Evolutionary conservation across 495 filamentous ascomycete species (phyloP), one percentile per base, ranked within the genome.

Genomic region (Parathielavia appendiculata): DNA sequence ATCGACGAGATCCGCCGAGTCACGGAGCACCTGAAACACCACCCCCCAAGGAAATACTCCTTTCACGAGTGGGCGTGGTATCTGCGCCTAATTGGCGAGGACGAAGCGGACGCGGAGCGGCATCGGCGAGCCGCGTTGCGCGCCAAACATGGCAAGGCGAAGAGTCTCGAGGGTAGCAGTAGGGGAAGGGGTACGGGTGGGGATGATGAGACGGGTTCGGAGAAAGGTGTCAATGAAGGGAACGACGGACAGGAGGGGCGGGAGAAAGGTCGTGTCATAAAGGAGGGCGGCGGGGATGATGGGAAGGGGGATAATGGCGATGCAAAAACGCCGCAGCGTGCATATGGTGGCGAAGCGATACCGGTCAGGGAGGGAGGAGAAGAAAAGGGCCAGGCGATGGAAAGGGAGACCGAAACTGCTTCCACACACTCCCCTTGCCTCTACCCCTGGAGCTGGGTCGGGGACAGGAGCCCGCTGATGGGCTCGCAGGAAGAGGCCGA

Each of bases 51-150:
- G 49, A 80, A 85, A 66, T 96, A 92, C 69, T 79, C 80, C 14
- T 95, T 89, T 66, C 73, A 83, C 10, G 89, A 95, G 67, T 96
- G 91, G 91, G 82, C 84, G 10, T 89, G 85, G 73, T 95, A 84
- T 65, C 79, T 96, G 19, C 79, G 78, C 23, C 77, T 96, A 3
- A 79, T 92, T 16, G 89, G 88, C 16, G 82, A 90, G 67, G 80
- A 92, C 63, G 83, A 86, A 64, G 70, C 69, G 30, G 67, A 73
- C 61, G 69, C 71, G 39, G 66, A 71, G 11, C 73, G 63, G 44
- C 80, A 83, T 57, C 63, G 72, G 10, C 61, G 64, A 51, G 60
- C 59, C 12, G 26, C 11, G 16, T 4, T 3, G 54, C 26, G 26
- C 26, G 6, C 26, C 26, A 30, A 30, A 6, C 54, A 30, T 46